Conservation (phyloP, 2,329 filamentous ascomycete species). For the Trichoderma aggressivum region DNA sequence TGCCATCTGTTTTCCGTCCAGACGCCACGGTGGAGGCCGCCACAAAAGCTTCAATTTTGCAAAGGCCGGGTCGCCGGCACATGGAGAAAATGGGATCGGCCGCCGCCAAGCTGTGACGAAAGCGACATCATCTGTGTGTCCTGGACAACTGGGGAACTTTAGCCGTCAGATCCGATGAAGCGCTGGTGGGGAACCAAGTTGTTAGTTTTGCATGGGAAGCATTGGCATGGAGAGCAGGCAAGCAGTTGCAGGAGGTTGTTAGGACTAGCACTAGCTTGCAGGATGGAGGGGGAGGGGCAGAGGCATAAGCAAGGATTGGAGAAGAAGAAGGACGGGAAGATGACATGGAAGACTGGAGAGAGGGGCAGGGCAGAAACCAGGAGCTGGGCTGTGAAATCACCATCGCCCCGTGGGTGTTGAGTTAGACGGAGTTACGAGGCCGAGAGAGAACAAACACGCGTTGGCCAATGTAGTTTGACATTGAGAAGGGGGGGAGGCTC, state of each 20-base stretch:
- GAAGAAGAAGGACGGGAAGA: background rate
- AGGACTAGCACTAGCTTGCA: background rate
- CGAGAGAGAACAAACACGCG: background rate
- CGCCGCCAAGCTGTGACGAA: background rate
- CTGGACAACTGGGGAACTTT: background rate
- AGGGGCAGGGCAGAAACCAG: background rate
- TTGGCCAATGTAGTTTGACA: background rate
- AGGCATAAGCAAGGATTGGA: background rate
- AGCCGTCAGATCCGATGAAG: conserved; percentile 16
- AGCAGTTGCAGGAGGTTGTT: background rate
- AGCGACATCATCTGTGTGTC: background rate
- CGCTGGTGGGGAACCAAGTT: background rate
- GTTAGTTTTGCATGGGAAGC: background rate
- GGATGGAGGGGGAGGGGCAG: background rate
- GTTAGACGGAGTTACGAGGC: background rate
- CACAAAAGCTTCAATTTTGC: background rate
- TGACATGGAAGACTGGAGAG: background rate
- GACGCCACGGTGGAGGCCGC: background rate
- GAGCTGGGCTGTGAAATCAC: background rate
- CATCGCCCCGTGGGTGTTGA: background rate
- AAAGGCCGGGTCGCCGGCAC: background rate
- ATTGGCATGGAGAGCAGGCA: background rate
- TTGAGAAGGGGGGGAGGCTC: background rate
- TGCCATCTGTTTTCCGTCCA: background rate
- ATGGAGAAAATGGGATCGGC: background rate